A percentile compares a stretch with the other conserved stretches of the same genome.
phyloP scores from a whole-genome alignment of 2,329 filamentous ascomycete genomes.

The Didymella exigua region DNA sequence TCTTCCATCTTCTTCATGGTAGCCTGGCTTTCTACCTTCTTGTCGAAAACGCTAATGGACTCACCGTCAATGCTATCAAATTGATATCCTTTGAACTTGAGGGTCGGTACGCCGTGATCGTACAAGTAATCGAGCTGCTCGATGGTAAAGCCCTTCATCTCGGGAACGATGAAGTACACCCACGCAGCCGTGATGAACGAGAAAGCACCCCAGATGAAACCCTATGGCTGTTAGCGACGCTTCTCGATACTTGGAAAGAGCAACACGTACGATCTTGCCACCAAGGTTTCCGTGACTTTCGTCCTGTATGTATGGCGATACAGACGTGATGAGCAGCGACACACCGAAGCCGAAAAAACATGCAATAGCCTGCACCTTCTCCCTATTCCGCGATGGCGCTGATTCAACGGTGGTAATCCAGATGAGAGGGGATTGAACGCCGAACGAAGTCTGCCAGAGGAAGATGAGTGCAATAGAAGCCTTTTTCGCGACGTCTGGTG shows the following conservation, averaged over 20 bases:
- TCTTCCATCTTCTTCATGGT: not conserved
- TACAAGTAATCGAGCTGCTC: not conserved
- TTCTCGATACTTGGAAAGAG: not conserved
- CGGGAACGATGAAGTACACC: not conserved
- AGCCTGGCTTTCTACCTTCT: not conserved
- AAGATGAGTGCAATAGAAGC: not conserved
- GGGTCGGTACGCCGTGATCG: not conserved
- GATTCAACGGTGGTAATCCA: not conserved
- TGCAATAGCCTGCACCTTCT: not conserved
- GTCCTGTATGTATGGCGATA: not conserved
- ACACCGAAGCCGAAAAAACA: not conserved
- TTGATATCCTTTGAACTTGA: not conserved
- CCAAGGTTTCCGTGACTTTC: not conserved
- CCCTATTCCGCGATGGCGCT: not conserved
- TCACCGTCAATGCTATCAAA: not conserved
- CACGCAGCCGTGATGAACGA: not conserved
- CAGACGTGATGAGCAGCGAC: not conserved
- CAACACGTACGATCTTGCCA: not conserved
- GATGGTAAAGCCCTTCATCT: not conserved
- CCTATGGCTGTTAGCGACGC: not conserved
- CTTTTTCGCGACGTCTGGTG: not conserved
- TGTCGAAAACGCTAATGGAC: not conserved
- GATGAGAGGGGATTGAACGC: not conserved
- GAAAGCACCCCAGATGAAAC: not conserved
- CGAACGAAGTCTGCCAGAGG: not conserved